Evolutionary conservation across 768 basidiomycete genomes (phyloP).

Genomic region (Mycena crocata): DNA sequence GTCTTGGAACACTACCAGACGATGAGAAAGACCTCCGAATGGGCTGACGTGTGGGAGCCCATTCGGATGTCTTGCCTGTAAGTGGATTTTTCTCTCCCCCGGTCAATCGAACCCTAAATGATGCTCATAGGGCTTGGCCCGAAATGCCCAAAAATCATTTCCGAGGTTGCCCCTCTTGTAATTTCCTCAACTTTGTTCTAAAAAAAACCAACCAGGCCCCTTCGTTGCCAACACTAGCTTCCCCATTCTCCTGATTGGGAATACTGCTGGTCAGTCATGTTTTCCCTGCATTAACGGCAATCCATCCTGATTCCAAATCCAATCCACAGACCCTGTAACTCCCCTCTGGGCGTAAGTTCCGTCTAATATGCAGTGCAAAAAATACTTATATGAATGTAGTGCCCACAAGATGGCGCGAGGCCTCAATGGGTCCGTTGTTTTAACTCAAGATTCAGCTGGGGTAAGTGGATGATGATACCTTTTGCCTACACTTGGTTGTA

Average conservation of each 20-base stretch:
- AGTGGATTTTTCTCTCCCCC: not conserved
- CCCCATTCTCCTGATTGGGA: constrained; percentile 20
- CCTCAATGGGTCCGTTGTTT: constrained; percentile 34
- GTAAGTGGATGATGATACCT: constrained; percentile 4
- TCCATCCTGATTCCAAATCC: not conserved
- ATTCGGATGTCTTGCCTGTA: constrained; percentile 6
- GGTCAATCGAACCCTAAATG: not conserved
- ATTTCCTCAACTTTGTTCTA: constrained; percentile 52
- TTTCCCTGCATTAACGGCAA: constrained; percentile 14
- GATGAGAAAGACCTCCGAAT: constrained; percentile 8
- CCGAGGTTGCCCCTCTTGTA: constrained; percentile 8
- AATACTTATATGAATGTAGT: constrained; percentile 7
- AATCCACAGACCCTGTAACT: constrained; percentile 31
- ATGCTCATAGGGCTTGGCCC: constrained; percentile 25
- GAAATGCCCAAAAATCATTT: constrained; percentile 29
- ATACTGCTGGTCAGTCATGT: constrained; percentile 36
- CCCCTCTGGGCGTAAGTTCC: constrained; percentile 31
- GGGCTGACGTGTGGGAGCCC: constrained; percentile 6
- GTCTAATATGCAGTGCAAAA: not conserved
- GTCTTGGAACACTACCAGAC: not conserved
- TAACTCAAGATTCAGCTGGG: constrained; percentile 34
- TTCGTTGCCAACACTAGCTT: not conserved
- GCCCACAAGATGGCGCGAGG: constrained; percentile 36
- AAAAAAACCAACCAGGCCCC: constrained; percentile 61
- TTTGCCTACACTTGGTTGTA: not conserved